phyloP scores from a whole-genome alignment of 441 rosid species.

The Raphanus hybrid region DNA sequence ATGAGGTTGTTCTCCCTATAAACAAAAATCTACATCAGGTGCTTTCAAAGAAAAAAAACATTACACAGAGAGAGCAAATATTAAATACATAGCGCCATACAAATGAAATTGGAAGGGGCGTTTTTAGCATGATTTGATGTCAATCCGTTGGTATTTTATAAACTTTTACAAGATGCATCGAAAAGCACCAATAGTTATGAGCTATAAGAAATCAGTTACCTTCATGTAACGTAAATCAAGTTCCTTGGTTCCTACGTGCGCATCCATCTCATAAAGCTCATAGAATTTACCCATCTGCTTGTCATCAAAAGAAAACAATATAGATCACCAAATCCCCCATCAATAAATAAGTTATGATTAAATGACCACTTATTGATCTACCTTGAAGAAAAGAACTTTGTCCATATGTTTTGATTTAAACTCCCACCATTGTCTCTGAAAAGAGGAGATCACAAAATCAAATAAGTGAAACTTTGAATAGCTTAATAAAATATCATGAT shows the following conservation, averaged over 20 bases:
- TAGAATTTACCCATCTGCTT: constrained; percentile 98
- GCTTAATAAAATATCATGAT: constrained; percentile 11
- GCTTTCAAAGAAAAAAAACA: constrained; percentile 10
- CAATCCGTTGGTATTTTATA: not conserved
- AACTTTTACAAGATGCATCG: constrained; percentile 10
- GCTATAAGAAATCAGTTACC: constrained; percentile 54
- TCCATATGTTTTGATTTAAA: constrained; percentile 99
- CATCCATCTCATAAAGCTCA: constrained; percentile 99
- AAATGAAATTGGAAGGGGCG: not conserved
- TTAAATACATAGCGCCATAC: constrained; percentile 17
- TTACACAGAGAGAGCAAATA: constrained; percentile 2
- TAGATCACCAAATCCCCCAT: not conserved
- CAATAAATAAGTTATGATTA: constrained; percentile 12
- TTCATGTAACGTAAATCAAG: constrained; percentile 97
- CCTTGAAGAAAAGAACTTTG: constrained; percentile 99
- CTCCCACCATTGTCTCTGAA: constrained; percentile 99
- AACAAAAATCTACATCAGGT: constrained; percentile 35
- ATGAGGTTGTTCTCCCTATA: constrained; percentile 99
- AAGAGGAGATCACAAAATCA: constrained; percentile 31
- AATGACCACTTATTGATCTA: constrained; percentile 34
- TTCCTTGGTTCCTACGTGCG: constrained; percentile 95
- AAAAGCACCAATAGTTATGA: constrained; percentile 12
- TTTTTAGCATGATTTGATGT: not conserved
- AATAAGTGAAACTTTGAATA: constrained; percentile 28
- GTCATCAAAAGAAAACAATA: constrained; percentile 23